phyloP scores from a whole-genome alignment of 2,329 filamentous ascomycete genomes.

The Penicillium italicum region DNA sequence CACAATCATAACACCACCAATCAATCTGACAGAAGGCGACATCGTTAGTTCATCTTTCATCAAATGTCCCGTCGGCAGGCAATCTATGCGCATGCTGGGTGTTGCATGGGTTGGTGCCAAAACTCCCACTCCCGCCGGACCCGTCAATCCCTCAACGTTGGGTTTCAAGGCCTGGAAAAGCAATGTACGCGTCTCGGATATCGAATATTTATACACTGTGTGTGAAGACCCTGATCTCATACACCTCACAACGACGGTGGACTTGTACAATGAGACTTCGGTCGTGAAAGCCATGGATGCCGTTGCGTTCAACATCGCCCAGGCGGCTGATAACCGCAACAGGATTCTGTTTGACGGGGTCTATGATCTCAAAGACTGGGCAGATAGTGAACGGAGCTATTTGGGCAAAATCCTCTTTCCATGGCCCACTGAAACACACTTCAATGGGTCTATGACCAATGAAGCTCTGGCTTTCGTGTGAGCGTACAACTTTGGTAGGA shows the following conservation, averaged over 20 bases:
- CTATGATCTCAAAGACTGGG: constrained; percentile 7
- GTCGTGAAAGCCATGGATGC: constrained; percentile 10
- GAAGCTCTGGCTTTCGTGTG: constrained; percentile 1
- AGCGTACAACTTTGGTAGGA: not conserved
- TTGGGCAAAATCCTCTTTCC: not conserved
- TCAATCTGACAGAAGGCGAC: not conserved
- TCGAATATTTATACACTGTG: constrained; percentile 8
- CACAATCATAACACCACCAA: constrained; percentile 3
- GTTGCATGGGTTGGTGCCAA: constrained; percentile 7
- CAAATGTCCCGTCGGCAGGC: constrained; percentile 1
- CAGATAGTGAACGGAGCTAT: not conserved
- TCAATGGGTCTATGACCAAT: constrained; percentile 12
- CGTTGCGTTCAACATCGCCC: constrained; percentile 4
- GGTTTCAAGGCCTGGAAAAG: constrained; percentile 11
- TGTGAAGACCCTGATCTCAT: constrained; percentile 5
- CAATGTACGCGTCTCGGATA: constrained; percentile 2
- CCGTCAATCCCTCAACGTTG: constrained; percentile 3
- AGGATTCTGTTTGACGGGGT: constrained; percentile 6
- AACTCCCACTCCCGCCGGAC: not conserved
- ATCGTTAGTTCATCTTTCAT: not conserved
- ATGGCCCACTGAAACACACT: constrained; percentile 3
- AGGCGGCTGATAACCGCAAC: not conserved
- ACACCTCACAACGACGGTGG: constrained; percentile 3
- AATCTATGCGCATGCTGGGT: constrained; percentile 5
- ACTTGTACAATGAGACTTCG: not conserved